These are phyloP conservation scores for Paramecium pentaurelia DNA, from an alignment of 73 alveolate genomes.

Conservation along the genomic window DNA sequence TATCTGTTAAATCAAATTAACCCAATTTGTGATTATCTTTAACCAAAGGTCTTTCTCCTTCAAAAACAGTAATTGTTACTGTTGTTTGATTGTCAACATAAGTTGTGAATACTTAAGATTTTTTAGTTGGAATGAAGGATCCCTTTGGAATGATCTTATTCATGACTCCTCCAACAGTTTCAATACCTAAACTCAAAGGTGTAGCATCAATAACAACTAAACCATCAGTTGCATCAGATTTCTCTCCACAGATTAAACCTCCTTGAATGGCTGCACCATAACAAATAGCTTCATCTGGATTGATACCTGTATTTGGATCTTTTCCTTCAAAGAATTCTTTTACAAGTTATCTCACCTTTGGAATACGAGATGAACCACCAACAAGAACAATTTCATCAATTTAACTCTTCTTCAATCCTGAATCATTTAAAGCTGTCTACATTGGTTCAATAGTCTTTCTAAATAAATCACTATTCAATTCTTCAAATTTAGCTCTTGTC, in stretches of 20 bases:
- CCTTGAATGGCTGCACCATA: slow-evolving; percentile 99
- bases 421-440: slow-evolving; percentile 87
- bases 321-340: slow-evolving; percentile 93
- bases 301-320: slow-evolving; percentile 94
- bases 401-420: slow-evolving; percentile 77
- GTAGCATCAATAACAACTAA: slow-evolving; percentile 95
- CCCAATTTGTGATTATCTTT: slow-evolving; percentile 80
- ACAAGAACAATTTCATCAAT: slow-evolving; percentile 91
- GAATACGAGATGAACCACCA: slow-evolving; percentile 98
- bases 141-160: slow-evolving; percentile 98
- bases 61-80: slow-evolving; percentile 77
- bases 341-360: slow-evolving; percentile 85
- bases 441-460: slow-evolving; percentile 97
- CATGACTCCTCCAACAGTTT: slow-evolving; percentile 99
- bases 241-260: slow-evolving; percentile 97
- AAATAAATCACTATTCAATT: slow-evolving; percentile 91
- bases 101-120: slow-evolving; percentile 75
- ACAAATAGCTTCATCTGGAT: slow-evolving; percentile 99
- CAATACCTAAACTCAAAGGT: slow-evolving; percentile 98
- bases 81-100: slow-evolving; percentile 67
- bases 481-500: slow-evolving; percentile 98
- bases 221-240: slow-evolving; percentile 84
- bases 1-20: slow-evolving; percentile 79
- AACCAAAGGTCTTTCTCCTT: slow-evolving; percentile 83
- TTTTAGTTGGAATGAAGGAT: slow-evolving; percentile 98